Evolutionary conservation across 2,329 filamentous ascomycete species (phyloP), one percentile per base, ranked within the genome.

Genomic region (Phialemoniopsis sp.): DNA sequence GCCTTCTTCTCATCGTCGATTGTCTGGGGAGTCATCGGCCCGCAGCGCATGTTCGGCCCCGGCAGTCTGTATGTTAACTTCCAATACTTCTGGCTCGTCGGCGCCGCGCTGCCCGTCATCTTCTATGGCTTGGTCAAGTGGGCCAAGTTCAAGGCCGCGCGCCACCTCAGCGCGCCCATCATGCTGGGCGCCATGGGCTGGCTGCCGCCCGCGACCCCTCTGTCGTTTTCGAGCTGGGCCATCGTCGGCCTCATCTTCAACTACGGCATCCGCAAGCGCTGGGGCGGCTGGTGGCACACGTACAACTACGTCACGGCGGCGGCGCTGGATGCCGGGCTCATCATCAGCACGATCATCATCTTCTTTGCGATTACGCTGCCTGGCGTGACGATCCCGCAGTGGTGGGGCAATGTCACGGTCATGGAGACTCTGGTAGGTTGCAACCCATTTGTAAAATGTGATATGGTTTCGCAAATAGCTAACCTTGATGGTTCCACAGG

Each of bases 211-310:
- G 79, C 79, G 0, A 81, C 78, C 0, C 73, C 75, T 0, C 60
- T 81, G 18, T 80, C 69, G 47, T 82, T 80, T 50, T 71, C 73
- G 10, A 59, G 67, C 4, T 82, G 79, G 79, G 75, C 69, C 4
- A 58, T 78, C 13, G 66, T 77, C 12, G 78, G 78, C 1, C 64
- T 72, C 34, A 40, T 80, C 21, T 82, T 82, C 57, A 79, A 83
- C 50, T 70, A 74, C 46, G 64, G 59, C 37, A 76, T 82, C 43
- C 67, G 69, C 26, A 66, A 68, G 46, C 63, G 65, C 32, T 78
- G 63, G 52, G 59, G 63, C n/a, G 76, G 70, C 1, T 82, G 78
- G 79, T 83, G 79, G 79, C 64, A 66, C 41, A 76, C 72, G 13
- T 66, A 67, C 42, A 66, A 64, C 44, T 67, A 66, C 43, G 51